These are phyloP conservation scores for Agapanthus africanus DNA, from an alignment of 106 monocot species.

Conservation along the genomic window DNA sequence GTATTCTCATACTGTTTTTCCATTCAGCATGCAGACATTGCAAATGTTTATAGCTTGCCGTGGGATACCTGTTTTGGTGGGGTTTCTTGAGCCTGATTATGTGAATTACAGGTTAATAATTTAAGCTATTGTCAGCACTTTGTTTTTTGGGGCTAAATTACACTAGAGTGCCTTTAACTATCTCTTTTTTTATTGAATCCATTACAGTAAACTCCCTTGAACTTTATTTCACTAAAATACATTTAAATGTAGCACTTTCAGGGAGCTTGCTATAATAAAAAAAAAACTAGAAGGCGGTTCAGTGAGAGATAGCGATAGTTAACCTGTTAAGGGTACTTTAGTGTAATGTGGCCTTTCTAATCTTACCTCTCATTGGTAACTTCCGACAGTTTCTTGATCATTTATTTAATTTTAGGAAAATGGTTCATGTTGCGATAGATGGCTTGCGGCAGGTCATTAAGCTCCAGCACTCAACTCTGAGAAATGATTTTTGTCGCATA, in stretches of 20 bases:
- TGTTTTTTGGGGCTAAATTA: too few species aligned
- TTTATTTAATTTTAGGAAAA: slow-evolving; percentile 45
- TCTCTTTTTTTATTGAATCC: not conserved
- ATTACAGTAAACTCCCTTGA: not conserved
- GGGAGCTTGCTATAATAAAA: too few species aligned
- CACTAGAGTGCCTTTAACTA: too few species aligned
- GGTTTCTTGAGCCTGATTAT: slow-evolving; percentile 92
- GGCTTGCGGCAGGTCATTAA: slow-evolving; percentile 96
- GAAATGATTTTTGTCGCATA: slow-evolving; percentile 86
- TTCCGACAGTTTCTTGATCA: slow-evolving; percentile 13
- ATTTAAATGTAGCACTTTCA: too few species aligned
- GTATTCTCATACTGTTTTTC: not conserved
- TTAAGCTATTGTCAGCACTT: not conserved
- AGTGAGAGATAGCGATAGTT: too few species aligned
- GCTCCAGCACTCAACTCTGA: slow-evolving; percentile 57
- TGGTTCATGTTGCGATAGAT: slow-evolving; percentile 96
- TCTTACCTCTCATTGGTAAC: too few species aligned
- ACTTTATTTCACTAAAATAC: too few species aligned
- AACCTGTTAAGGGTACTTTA: too few species aligned
- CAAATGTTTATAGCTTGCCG: slow-evolving; percentile 96
- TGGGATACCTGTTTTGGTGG: slow-evolving; percentile 81
- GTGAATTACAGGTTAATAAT: slow-evolving; percentile 93
- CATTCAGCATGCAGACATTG: slow-evolving; percentile 63
- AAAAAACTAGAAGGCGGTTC: too few species aligned
- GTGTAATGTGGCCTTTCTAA: too few species aligned